phyloP scores from a whole-genome alignment of 2,329 filamentous ascomycete species.

The Nothophaeocryptopus gaeumannii region DNA sequence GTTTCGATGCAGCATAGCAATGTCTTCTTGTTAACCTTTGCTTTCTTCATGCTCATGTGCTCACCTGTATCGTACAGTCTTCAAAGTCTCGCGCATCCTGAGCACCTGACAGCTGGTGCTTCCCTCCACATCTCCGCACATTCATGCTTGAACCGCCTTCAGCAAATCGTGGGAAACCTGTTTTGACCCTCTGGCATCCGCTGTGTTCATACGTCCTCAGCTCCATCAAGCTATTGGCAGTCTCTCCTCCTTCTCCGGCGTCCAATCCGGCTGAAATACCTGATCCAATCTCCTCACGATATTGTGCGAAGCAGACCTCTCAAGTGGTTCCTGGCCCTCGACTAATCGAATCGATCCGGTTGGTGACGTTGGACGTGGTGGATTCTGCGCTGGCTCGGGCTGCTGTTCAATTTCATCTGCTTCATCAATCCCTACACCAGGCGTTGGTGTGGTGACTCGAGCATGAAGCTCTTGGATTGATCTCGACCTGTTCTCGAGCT shows the following conservation, averaged over 20 bases:
- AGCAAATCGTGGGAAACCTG: no score
- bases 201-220: background rate
- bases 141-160: no score
- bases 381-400: background rate
- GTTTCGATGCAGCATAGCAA: no score
- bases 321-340: conserved; percentile 1
- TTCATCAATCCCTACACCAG: background rate
- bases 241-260: background rate
- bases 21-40: no score
- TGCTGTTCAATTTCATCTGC: background rate
- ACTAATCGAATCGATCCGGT: conserved; percentile 11
- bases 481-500: conserved; percentile 10
- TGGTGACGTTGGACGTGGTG: conserved; percentile 10
- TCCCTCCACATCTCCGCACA: no score
- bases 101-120: no score
- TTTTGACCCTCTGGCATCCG: no score
- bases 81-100: no score
- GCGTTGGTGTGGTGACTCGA: background rate
- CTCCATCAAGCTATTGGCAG: background rate
- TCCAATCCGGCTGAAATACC: conserved; percentile 9
- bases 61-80: no score
- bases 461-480: conserved; percentile 11
- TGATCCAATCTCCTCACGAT: conserved; percentile 7
- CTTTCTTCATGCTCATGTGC: no score
- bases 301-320: conserved; percentile 1